A percentile compares a stretch with the other conserved stretches of the same genome.
These are phyloP conservation scores for Knufia fluminis DNA, from an alignment of 2,329 filamentous ascomycete species.

Conservation along the genomic window DNA sequence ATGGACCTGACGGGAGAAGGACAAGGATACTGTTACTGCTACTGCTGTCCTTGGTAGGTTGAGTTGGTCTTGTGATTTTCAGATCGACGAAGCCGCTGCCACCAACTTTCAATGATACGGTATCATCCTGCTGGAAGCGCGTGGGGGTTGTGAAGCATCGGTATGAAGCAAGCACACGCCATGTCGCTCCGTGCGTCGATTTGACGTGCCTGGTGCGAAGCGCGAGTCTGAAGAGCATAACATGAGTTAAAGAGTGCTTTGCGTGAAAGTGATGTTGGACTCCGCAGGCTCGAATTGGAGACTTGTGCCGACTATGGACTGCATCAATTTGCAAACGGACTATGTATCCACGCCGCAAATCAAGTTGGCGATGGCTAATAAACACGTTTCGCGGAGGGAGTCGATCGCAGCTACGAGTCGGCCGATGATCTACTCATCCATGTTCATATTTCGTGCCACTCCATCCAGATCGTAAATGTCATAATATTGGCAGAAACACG, in stretches of 20 bases:
- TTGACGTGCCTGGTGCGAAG: not conserved
- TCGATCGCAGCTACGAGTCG: too few species aligned
- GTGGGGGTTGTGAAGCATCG: not conserved
- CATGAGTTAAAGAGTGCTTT: not conserved
- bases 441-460: too few species aligned
- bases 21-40: conserved; percentile 8
- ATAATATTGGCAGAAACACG: too few species aligned
- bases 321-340: too few species aligned
- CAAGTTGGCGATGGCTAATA: too few species aligned
- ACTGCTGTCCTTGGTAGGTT: not conserved
- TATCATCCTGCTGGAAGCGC: not conserved
- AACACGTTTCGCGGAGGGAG: too few species aligned
- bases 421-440: too few species aligned
- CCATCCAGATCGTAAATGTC: too few species aligned
- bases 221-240: not conserved
- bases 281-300: too few species aligned
- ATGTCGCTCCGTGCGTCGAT: not conserved
- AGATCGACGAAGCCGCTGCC: conserved; percentile 11
- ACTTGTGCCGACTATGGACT: too few species aligned
- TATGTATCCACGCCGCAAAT: too few species aligned
- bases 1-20: conserved; percentile 11
- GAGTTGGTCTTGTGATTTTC: not conserved
- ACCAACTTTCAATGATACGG: conserved; percentile 8
- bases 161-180: not conserved
- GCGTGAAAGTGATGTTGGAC: too few species aligned